phyloP scores from a whole-genome alignment of 441 rosid species.

The Populus hybrid region DNA sequence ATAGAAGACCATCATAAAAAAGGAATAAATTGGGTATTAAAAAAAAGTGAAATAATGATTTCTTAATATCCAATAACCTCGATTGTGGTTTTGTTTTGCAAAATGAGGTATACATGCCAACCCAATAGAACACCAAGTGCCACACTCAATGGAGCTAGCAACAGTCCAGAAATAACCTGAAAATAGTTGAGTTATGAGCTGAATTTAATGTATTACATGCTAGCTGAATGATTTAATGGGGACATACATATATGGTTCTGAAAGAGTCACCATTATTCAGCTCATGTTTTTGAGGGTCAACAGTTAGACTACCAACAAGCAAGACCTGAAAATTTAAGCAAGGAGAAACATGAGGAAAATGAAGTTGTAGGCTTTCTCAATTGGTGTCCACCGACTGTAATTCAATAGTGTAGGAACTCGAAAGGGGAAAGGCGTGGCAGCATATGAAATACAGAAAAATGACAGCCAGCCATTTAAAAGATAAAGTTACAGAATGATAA shows the following conservation, averaged over 20 bases:
- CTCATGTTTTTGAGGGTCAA: constrained; percentile 61
- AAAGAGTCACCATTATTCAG: constrained; percentile 55
- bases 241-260: constrained; percentile 66
- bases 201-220: constrained; percentile 7
- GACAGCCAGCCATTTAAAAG: not conserved
- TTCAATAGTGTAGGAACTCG: not conserved
- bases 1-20: not conserved
- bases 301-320: constrained; percentile 82
- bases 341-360: not conserved
- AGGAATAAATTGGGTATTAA: not conserved
- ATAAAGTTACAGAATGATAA: not conserved
- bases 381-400: not conserved
- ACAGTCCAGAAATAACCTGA: constrained; percentile 72
- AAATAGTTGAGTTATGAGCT: constrained; percentile 10
- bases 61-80: constrained; percentile 44
- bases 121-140: constrained; percentile 73
- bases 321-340: constrained; percentile 49
- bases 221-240: constrained; percentile 20
- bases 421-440: not conserved
- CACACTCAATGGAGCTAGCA: constrained; percentile 61
- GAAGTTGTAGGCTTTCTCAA: constrained; percentile 3
- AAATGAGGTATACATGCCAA: constrained; percentile 84
- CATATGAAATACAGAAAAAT: not conserved
- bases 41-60: not conserved
- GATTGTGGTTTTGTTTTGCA: constrained; percentile 82